Conservation (phyloP, 164 flowering plant species). For the Liriodendron chinense region DNA sequence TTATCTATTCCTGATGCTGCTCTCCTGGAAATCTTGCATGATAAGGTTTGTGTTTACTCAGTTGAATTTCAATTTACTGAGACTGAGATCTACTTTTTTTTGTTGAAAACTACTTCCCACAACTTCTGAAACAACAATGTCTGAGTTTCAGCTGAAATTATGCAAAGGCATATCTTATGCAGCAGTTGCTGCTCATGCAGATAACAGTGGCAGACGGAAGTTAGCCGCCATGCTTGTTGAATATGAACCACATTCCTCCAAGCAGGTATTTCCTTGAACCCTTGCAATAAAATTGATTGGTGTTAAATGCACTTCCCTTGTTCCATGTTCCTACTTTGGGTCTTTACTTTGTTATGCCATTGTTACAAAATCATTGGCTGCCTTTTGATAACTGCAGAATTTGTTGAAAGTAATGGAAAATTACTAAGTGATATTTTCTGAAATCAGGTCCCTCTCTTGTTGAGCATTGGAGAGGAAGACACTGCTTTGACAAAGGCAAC, state of each 20-base stretch:
- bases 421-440: slow-evolving; percentile 5
- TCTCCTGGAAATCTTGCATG: slow-evolving; percentile 84
- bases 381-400: background rate
- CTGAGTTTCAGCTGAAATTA: slow-evolving; percentile 62
- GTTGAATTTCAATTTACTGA: too few species aligned
- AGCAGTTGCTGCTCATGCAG: slow-evolving; percentile 98
- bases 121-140: slow-evolving; percentile 12
- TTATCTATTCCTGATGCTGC: slow-evolving; percentile 65
- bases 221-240: slow-evolving; percentile 96
- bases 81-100: background rate
- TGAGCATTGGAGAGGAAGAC: slow-evolving; percentile 97
- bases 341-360: background rate
- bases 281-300: background rate
- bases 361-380: background rate
- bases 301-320: background rate
- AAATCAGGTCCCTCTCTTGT: slow-evolving; percentile 83
- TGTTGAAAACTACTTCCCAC: background rate
- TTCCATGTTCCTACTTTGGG: background rate
- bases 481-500: slow-evolving; percentile 81
- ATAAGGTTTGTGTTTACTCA: slow-evolving; percentile 57
- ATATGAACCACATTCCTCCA: slow-evolving; percentile 91
- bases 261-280: slow-evolving; percentile 55
- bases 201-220: slow-evolving; percentile 77
- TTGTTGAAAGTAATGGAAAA: slow-evolving; percentile 3
- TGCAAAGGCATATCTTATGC: slow-evolving; percentile 98